Evolutionary conservation across 768 basidiomycete genomes (phyloP), one percentile per base, ranked within the genome.

Genomic region (Russula abietina): DNA sequence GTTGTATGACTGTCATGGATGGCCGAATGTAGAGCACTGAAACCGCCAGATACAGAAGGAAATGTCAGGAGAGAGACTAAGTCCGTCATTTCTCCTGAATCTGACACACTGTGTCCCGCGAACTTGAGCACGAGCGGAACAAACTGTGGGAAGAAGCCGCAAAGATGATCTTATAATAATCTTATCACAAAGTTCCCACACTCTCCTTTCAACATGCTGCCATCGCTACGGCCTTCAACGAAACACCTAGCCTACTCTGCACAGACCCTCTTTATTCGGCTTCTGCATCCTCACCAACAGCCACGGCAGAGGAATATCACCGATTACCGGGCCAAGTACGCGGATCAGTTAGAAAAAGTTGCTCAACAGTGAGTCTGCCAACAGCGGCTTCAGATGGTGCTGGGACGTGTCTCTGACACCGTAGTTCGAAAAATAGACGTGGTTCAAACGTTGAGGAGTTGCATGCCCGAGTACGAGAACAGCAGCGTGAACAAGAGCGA

Each of bases 331-430:
- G 70, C 75, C 33, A 87, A 82, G 70, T 93, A 94, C 70, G 80
- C 83, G 16, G 82, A 87, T 62, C 89, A 88, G 70, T 73, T 95
- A 41, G 81, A 78, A 50, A 76, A 79, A 68, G 80, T 77, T 68
- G 85, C 89, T 46, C 74, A 82, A 70, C 78, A 84, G 90, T 91
- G 77, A 79, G 83, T 74, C 50, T 28, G 65, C 64, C 48, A 55
- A 66, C 36, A 9, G 6, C 9, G n/a, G 57, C n/a, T 46, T 11
- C 45, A n/a, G 5, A 17, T 39, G 38, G 3, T 8, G 43, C 19
- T 46, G 45, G 45, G 22, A 12, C 22, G 58, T 52, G 61, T 28
- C 4, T 33, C 26, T 41, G 50, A 28, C 68, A 48, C 30, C 16
- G 59, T 7, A 19, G 17, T 46, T 58, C 41, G 17, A 57, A 36